phyloP scores from a whole-genome alignment of 179 eudicot genomes.

The Kewa caespitosa region DNA sequence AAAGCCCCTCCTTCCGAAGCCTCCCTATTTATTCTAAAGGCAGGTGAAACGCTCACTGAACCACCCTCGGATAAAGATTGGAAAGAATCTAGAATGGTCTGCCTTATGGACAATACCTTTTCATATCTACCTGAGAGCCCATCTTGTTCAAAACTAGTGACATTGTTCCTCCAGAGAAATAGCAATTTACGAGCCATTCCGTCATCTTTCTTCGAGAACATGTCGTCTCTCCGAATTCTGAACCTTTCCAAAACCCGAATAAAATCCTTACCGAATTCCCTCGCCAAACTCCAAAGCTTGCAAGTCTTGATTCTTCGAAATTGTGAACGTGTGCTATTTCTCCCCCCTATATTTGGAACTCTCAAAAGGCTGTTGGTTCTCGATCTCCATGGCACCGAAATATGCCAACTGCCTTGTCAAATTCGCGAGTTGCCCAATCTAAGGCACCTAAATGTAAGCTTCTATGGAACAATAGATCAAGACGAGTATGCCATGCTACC shows the following conservation, averaged over 20 bases:
- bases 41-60: not conserved
- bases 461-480: conserved; percentile 4
- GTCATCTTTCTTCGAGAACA: conserved; percentile 6
- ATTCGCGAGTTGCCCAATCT: not conserved
- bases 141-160: not conserved
- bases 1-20: not conserved
- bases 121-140: conserved; percentile 2
- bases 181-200: conserved; percentile 7
- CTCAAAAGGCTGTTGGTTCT: conserved; percentile 5
- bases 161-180: conserved; percentile 17
- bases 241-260: conserved; percentile 6
- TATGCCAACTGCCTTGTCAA: conserved; percentile 10
- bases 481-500: not conserved
- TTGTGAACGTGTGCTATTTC: not conserved
- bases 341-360: not conserved
- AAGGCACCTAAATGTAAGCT: not conserved
- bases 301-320: not conserved
- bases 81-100: not conserved
- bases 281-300: not conserved
- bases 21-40: not conserved
- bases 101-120: not conserved
- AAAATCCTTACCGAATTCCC: not conserved
- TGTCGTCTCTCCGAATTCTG: conserved; percentile 4
- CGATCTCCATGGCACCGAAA: conserved; percentile 12
- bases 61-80: not conserved